A percentile compares a stretch with the other conserved stretches of the same genome.
phyloP scores from a whole-genome alignment of 192 early-diverging fungal genomes.

The Chytriomyces sp. region DNA sequence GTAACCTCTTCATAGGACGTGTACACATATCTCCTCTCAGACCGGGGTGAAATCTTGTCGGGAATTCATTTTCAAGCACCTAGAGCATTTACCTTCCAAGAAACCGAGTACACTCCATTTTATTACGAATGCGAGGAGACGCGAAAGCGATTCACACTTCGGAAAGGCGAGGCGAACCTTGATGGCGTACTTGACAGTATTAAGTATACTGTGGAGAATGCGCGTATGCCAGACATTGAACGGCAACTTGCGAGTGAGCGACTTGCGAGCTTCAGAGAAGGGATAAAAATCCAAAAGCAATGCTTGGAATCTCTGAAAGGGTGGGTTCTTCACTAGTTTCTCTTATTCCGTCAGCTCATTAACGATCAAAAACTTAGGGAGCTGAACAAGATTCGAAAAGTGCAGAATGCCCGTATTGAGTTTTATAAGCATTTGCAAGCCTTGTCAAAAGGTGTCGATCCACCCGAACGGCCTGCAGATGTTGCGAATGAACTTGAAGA shows the following conservation, averaged over 20 bases:
- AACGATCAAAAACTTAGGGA: conserved; percentile 32
- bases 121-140: conserved; percentile 4
- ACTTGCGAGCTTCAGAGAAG: background rate
- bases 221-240: conserved; percentile 19
- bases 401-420: conserved; percentile 46
- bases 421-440: conserved; percentile 46
- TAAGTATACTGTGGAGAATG: conserved; percentile 14
- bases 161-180: background rate
- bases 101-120: background rate
- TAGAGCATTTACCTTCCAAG: no score
- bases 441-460: conserved; percentile 42
- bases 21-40: conserved; percentile 31
- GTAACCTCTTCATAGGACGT: conserved; percentile 28
- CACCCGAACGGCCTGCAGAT: conserved; percentile 27
- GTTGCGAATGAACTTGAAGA: conserved; percentile 15
- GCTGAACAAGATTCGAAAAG: conserved; percentile 17
- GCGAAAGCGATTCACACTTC: conserved; percentile 11
- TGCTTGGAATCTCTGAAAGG: conserved; percentile 26
- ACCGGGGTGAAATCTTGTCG: conserved; percentile 41
- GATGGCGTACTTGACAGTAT: conserved; percentile 26
- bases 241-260: conserved; percentile 1
- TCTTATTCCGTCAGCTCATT: conserved; percentile 5
- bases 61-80: background rate
- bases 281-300: conserved; percentile 15
- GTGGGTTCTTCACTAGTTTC: conserved; percentile 16